Evolutionary conservation across 2,329 filamentous ascomycete genomes (phyloP), one percentile per base, ranked within the genome.

Genomic region (Daldinia eschscholtzii): DNA sequence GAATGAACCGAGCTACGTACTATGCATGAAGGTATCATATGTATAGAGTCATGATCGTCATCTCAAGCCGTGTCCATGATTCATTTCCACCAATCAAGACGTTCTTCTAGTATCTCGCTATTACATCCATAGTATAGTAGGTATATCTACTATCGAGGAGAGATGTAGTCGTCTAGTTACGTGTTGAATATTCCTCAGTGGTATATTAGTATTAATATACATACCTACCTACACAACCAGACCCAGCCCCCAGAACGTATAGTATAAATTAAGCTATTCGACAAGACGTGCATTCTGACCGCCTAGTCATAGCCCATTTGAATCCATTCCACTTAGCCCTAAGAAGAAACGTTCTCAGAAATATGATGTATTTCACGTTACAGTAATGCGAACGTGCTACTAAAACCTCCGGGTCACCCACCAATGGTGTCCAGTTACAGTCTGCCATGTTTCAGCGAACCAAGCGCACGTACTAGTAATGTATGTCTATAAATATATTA

Each of bases 1-100:
- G 68, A 52, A 48, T 60, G 44, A 65, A 62, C 60, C 41, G 46
- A 65, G 61, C 65, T 70, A 65, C 50, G 26, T 52, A 52, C 15
- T 15, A 48, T 28, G 44, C 44, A 35, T 35, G 28, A 30, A 53
- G 48, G 48, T 18, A 20, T 53, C 28, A 26, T 53, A 53, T 64
- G 58, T 15, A 69, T 59, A 35, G 37, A 41, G 18, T 18, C 28
- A 46, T 26, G 6, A 18, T 39, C 35, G 23, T 57, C 44, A 48
- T 48, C 44, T 48, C 44, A 26, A n/a, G 4, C 20, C 23, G 23
- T 48, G 12, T 48, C 2, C 13, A 28, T 26, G 23, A 48, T 48
- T 12, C 5, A 48, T 26, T 48, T 48, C 44, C 44, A 28, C 44
- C 44, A 48, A 48, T 48, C 44, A 26, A 15, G 20, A 39, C 5